Conservation (phyloP, 352 stramenopile genomes). For the Pythium volutum region DNA sequence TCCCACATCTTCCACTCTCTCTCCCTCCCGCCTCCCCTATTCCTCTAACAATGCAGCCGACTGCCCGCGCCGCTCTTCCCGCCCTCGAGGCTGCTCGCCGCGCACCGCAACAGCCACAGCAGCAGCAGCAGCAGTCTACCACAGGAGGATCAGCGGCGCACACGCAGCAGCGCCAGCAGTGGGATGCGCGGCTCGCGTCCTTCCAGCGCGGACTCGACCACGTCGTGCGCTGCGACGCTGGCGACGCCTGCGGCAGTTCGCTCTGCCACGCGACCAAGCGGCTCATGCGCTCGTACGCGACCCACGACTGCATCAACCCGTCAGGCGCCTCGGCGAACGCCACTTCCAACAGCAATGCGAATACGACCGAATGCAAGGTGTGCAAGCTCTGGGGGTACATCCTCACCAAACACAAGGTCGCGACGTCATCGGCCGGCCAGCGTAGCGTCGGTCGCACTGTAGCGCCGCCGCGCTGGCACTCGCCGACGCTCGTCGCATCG, state of each 20-base stretch:
- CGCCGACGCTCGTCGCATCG: constrained; percentile 1
- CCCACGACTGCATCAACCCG: constrained; percentile 45
- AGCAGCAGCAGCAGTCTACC: constrained; percentile 3
- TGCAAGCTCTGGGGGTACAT: constrained; percentile 76
- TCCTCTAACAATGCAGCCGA: constrained; percentile 20
- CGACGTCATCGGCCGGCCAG: constrained; percentile 19
- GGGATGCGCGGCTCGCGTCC: constrained; percentile 55
- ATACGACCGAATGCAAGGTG: constrained; percentile 50
- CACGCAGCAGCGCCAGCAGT: constrained; percentile 42
- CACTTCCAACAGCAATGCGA: not conserved
- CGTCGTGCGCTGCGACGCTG: constrained; percentile 46
- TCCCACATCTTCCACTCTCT: constrained; percentile 10
- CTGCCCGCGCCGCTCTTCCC: constrained; percentile 10
- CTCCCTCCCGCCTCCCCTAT: constrained; percentile 4
- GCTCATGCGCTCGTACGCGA: constrained; percentile 63
- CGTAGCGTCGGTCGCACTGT: constrained; percentile 8
- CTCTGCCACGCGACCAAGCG: constrained; percentile 70
- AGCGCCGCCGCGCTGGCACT: constrained; percentile 10
- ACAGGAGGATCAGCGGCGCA: constrained; percentile 9
- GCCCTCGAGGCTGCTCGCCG: not conserved
- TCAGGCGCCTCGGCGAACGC: not conserved
- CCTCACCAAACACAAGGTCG: constrained; percentile 26
- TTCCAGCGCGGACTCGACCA: constrained; percentile 68
- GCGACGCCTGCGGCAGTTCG: constrained; percentile 58
- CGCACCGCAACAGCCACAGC: not conserved